phyloP scores from a whole-genome alignment of 176 grass and related monocot genomes.

The Raddia distichophylla region DNA sequence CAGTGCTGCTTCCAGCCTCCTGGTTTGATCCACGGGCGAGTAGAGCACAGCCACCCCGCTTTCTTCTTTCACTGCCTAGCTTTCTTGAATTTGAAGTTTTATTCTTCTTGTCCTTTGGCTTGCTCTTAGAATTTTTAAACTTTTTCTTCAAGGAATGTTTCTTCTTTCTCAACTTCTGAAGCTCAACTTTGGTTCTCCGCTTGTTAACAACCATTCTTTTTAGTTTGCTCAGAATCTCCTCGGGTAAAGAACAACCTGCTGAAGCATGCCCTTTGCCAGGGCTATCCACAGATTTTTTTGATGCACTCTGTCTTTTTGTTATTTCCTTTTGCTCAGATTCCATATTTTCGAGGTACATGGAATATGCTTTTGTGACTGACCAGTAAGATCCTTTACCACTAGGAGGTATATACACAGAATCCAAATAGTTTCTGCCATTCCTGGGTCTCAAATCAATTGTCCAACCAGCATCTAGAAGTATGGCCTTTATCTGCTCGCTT shows the following conservation, averaged over 20 bases:
- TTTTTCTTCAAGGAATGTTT: constrained; percentile 36
- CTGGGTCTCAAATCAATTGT: constrained; percentile 85
- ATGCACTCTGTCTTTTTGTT: constrained; percentile 28
- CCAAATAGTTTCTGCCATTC: constrained; percentile 76
- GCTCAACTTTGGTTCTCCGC: constrained; percentile 46
- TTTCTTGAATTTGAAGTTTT: constrained; percentile 42
- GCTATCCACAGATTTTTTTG: constrained; percentile 47
- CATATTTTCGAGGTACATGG: constrained; percentile 44
- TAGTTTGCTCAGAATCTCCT: constrained; percentile 65
- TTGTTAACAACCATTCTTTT: constrained; percentile 74
- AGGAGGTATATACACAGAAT: constrained; percentile 93
- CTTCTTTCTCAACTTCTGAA: constrained; percentile 51
- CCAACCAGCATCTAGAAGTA: constrained; percentile 88
- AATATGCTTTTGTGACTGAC: constrained; percentile 95
- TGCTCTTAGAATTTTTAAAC: constrained; percentile 33
- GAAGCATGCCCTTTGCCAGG: constrained; percentile 7
- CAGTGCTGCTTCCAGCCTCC: constrained; percentile 48
- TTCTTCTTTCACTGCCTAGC: constrained; percentile 56
- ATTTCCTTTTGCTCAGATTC: constrained; percentile 39
- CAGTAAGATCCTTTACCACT: constrained; percentile 83
- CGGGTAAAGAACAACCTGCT: constrained; percentile 53
- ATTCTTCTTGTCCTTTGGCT: constrained; percentile 39
- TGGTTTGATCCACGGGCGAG: constrained; percentile 77
- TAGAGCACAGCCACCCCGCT: constrained; percentile 65
- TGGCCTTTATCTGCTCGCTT: constrained; percentile 76